Percentiles rank a stretch among this genome's conserved stretches.
Conservation (phyloP, 331 rosid species). For the Dryas integrifolia region DNA sequence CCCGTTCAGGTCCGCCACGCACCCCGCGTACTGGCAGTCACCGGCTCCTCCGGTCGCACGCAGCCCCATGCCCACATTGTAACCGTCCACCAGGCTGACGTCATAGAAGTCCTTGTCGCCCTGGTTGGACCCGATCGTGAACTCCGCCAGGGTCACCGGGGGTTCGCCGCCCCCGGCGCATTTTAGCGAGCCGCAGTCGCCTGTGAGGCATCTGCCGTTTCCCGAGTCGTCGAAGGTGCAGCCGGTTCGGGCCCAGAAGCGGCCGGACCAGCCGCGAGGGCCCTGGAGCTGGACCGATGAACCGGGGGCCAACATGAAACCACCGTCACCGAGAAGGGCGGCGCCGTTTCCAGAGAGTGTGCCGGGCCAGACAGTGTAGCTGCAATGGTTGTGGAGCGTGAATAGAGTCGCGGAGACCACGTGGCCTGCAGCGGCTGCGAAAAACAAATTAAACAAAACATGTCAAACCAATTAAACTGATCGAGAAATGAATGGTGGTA, state of each 20-base stretch:
- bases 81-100: slow-evolving; percentile 93
- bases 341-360: slow-evolving; percentile 71
- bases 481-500: no score
- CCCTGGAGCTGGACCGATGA: slow-evolving; percentile 39
- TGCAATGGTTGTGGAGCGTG: slow-evolving; percentile 60
- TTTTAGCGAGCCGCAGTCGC: slow-evolving; percentile 62
- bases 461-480: no score
- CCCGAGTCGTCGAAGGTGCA: slow-evolving; percentile 64
- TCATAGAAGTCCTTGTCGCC: slow-evolving; percentile 74
- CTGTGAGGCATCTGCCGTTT: slow-evolving; percentile 58
- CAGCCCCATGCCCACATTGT: slow-evolving; percentile 79
- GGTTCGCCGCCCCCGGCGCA: slow-evolving; percentile 63
- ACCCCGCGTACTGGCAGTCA: slow-evolving; percentile 86
- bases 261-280: slow-evolving; percentile 81
- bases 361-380: slow-evolving; percentile 73
- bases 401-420: slow-evolving; percentile 43
- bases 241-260: slow-evolving; percentile 84
- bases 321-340: slow-evolving; percentile 55
- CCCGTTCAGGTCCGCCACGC: slow-evolving; percentile 62
- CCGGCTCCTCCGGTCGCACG: slow-evolving; percentile 69
- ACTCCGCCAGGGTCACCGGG: slow-evolving; percentile 71
- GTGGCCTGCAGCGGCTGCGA: slow-evolving; percentile 32
- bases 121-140: slow-evolving; percentile 41
- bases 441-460: no score
- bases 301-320: slow-evolving; percentile 50